Conservation (phyloP, 2,329 filamentous ascomycete genomes). For the Colletotrichum sp. region DNA sequence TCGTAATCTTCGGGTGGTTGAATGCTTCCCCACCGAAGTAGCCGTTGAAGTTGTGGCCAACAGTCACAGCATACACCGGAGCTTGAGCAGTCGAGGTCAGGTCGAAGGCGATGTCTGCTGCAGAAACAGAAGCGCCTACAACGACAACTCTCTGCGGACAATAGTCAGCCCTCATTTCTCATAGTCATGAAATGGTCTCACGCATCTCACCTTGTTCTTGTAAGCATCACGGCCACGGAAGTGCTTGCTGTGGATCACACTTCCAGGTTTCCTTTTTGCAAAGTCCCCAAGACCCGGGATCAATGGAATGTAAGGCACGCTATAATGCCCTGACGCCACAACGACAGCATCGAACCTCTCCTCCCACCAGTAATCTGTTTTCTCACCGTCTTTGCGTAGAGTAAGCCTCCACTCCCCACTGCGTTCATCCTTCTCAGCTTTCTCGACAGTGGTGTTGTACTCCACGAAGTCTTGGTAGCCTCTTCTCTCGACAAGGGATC, state of each 20-base stretch:
- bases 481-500: slow-evolving; percentile 53
- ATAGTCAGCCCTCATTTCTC: not conserved
- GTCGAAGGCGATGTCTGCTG: slow-evolving; percentile 64
- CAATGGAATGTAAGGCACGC: slow-evolving; percentile 59
- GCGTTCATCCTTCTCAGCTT: slow-evolving; percentile 50
- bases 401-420: slow-evolving; percentile 56
- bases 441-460: slow-evolving; percentile 67
- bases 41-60: slow-evolving; percentile 52
- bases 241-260: slow-evolving; percentile 60
- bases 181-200: fast-evolving
- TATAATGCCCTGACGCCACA: slow-evolving; percentile 65
- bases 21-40: slow-evolving; percentile 67
- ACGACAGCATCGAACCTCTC: slow-evolving; percentile 67
- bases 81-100: slow-evolving; percentile 47
- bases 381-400: slow-evolving; percentile 44
- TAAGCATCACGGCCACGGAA: slow-evolving; percentile 52
- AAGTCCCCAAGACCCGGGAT: slow-evolving; percentile 54
- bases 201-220: slow-evolving; percentile 44
- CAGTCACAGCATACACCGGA: slow-evolving; percentile 57
- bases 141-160: slow-evolving; percentile 58
- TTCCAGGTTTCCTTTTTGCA: slow-evolving; percentile 48
- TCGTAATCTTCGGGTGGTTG: slow-evolving; percentile 54
- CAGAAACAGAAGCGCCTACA: slow-evolving; percentile 69
- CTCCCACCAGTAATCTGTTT: slow-evolving; percentile 63
- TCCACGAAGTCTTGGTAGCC: slow-evolving; percentile 57